Evolutionary conservation across 176 grass and related monocot species (phyloP), one percentile per base, ranked within the genome.

Genomic region (Canna indica): DNA sequence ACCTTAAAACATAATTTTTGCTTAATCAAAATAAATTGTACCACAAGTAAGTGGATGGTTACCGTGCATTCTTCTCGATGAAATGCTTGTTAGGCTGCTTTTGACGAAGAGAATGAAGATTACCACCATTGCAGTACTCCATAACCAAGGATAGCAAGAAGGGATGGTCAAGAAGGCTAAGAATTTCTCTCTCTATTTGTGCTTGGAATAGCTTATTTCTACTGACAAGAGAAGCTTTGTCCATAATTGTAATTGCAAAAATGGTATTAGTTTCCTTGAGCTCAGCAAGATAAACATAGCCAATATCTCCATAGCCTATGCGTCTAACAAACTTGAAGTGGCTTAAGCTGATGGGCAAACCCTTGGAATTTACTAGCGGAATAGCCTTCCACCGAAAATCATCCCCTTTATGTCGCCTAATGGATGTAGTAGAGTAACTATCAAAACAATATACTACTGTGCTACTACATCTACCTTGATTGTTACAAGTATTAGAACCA

Each of bases 301-400:
- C 54, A 42, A 60, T 73, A 27, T 73, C 71, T 73, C 71, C 71
- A 59, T 73, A 42, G 10, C 71, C 71, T 36, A 73, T 53, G 34
- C 71, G n/a, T 36, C 60, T 73, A 36, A 59, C 32, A 28, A 73
- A 35, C 35, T 59, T 31, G 71, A 59, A 73, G 53, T 73, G 71
- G 52, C 54, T 59, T 39, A 73, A 17, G 54, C 54, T 28, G n/a
- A 73, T 36, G 4, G 52, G 53, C 3, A n/a, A 33, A 59, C n/a
- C 35, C 7, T 28, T 60, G 18, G 47, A 54, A 54, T n/a, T 36
- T 8, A 56, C 18, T 35, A 54, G 30, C 47, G 35, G 69, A 72
- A 72, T 36, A 20, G 69, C 69, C 48, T 72, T 31, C 48, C 69
- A 72, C 20, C 69, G 29, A 54, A 47, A 54, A 14, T 72, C 47